A percentile compares a stretch with the other conserved stretches of the same genome.
These are phyloP conservation scores for Glaciozyma antarctica DNA, from an alignment of 768 basidiomycete species.

Conservation along the genomic window DNA sequence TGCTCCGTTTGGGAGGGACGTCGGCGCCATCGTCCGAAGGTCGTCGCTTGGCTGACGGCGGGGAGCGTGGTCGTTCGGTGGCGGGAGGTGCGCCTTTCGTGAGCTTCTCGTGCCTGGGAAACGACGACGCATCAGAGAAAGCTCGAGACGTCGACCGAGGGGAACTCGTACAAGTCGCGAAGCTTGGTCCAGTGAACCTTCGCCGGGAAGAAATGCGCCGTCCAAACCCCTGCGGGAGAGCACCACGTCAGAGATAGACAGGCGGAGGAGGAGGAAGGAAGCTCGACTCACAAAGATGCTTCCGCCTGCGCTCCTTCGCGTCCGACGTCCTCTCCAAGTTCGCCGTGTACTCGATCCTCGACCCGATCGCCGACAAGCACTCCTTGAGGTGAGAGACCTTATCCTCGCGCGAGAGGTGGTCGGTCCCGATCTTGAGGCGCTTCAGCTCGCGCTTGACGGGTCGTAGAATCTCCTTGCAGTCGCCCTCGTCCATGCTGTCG, in stretches of 20 bases:
- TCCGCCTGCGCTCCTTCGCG: conserved; percentile 23
- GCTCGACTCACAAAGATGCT: conserved; percentile 31
- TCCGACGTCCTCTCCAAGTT: conserved; percentile 3
- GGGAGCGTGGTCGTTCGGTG: not conserved
- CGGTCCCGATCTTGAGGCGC: conserved; percentile 86
- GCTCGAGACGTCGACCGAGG: not conserved
- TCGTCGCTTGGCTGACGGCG: not conserved
- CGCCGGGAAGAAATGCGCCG: conserved; percentile 24
- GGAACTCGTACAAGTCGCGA: conserved; percentile 8
- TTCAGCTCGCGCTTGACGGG: conserved; percentile 97
- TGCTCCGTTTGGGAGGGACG: no score
- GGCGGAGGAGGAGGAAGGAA: not conserved
- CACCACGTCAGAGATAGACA: not conserved
- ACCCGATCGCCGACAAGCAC: conserved; percentile 84
- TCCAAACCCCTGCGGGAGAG: conserved; percentile 25
- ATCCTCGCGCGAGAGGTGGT: conserved; percentile 86
- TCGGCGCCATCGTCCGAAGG: no score
- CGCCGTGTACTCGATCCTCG: conserved; percentile 59
- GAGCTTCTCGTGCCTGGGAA: conserved; percentile 4
- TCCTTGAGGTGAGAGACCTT: conserved; percentile 94
- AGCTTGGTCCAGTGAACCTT: conserved; percentile 13
- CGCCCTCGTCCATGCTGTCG: conserved; percentile 32
- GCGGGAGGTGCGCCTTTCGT: not conserved
- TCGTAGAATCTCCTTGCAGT: conserved; percentile 78
- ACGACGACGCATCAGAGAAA: not conserved